Evolutionary conservation across 176 grass and related monocot species (phyloP).

Genomic region (Oryza longistaminata): DNA sequence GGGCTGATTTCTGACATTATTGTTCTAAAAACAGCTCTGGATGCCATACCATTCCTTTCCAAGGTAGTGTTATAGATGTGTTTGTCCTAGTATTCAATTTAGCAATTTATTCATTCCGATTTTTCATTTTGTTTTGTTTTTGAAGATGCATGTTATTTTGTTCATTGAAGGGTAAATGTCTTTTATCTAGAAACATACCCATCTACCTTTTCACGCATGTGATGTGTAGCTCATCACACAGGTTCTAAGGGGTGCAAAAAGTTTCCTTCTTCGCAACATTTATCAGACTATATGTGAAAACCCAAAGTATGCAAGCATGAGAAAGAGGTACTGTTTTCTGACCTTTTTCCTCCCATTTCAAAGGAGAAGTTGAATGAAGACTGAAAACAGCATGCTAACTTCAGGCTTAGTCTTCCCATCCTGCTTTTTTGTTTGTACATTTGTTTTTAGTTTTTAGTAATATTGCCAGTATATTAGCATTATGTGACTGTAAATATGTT

Average conservation of each 20-base stretch:
- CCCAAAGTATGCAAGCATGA: constrained; percentile 74
- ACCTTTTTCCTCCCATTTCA: constrained; percentile 8
- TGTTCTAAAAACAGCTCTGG: constrained; percentile 93
- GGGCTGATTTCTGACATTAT: constrained; percentile 92
- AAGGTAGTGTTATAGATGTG: constrained; percentile 48
- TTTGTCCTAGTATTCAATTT: background rate
- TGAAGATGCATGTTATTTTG: background rate
- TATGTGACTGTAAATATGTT: background rate
- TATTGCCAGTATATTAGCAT: constrained; percentile 16
- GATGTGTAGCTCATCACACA: constrained; percentile 35
- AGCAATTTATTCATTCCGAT: constrained; percentile 1
- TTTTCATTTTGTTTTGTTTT: constrained; percentile 11
- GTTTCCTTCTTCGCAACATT: constrained; percentile 87
- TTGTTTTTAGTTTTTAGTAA: constrained; percentile 17
- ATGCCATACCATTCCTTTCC: constrained; percentile 88
- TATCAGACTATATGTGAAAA: constrained; percentile 92
- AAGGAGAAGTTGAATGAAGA: constrained; percentile 11
- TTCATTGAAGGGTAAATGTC: background rate
- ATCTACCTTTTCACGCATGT: constrained; percentile 21
- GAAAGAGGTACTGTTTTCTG: constrained; percentile 64
- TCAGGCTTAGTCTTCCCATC: background rate
- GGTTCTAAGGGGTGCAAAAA: constrained; percentile 91
- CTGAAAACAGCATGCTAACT: background rate
- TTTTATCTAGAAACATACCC: constrained; percentile 10
- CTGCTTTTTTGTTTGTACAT: constrained; percentile 2